Base-by-base conservation (phyloP, 768 basidiomycete species). In the Tephrocybe sp. region DNA sequence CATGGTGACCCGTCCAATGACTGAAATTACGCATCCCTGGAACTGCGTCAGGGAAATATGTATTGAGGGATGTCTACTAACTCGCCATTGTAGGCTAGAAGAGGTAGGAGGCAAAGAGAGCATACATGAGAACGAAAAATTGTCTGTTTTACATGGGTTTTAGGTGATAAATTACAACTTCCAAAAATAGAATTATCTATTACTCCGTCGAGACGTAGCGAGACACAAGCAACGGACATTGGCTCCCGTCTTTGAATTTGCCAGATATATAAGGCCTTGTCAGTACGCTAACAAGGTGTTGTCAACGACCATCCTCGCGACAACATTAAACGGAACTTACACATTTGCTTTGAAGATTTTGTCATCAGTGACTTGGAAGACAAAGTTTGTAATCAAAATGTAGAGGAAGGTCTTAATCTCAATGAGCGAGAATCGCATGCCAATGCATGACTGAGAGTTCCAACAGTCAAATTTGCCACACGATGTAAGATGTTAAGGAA, bases 351-450 rank as follows among this genome's bases (percentile, higher is more conserved):
- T 80, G 49, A 71, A 64, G 12, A 87, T 78, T 51, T 73, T 74
- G 12, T 77, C 73, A n/a, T 68, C 70, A 2, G 83, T 79, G 49
- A 73, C 62, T n/a, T 62, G 53, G 58, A 86, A 92, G 5, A 66
- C 71, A 57, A 90, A 92, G 59, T 79, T 76, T 11, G 82, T 83
- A 35, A 92, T 56, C 18, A 92, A 73, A 42, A 83, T 75, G 58
- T 82, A 89, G 8, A 90, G 60, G 61, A 92, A 84, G 0, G 79
- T 76, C 69, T 92, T 92, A 56, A 90, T 84, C 69, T 93, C 89
- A 46, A 92, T 87, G 62, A 91, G 69, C 5, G 90, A 88, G 64
- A 93, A 90, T 19, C 84, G 81, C 70, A 87, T 75, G 2, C 90
- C 90, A 41, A 91, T 87, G 61, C 91, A 92, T 1, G 88, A 86